Evolutionary conservation across 129 eudicot species (phyloP).

Genomic region (Glebionis coronaria): DNA sequence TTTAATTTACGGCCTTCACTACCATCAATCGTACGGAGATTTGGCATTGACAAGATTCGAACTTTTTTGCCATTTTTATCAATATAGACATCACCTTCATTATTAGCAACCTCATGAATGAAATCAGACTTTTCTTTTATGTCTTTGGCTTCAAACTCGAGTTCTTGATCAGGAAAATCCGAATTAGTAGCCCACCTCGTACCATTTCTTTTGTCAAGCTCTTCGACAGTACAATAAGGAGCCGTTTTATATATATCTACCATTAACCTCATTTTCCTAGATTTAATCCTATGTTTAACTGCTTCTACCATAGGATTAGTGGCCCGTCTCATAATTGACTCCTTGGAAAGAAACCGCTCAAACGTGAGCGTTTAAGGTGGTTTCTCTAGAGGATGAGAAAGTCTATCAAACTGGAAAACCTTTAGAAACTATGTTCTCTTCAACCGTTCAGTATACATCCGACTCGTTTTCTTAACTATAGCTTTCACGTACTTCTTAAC

Average conservation of each 20-base stretch:
- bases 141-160: constrained; percentile 29
- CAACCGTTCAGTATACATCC: constrained; percentile 27
- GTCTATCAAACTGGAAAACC: constrained; percentile 85
- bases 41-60: constrained; percentile 62
- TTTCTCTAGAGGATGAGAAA: constrained; percentile 78
- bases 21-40: constrained; percentile 17
- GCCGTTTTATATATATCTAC: constrained; percentile 68
- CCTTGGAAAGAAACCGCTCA: constrained; percentile 76
- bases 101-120: constrained; percentile 34
- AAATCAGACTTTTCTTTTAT: constrained; percentile 13
- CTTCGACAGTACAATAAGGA: constrained; percentile 67
- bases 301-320: constrained; percentile 31
- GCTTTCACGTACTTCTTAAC: constrained; percentile 55
- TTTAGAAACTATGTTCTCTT: constrained; percentile 63
- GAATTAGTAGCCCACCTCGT: constrained; percentile 65
- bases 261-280: constrained; percentile 63
- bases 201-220: constrained; percentile 85
- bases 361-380: constrained; percentile 89
- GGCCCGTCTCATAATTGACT: constrained; percentile 36
- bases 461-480: constrained; percentile 46
- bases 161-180: constrained; percentile 39
- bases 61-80: constrained; percentile 78
- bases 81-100: constrained; percentile 70
- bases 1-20: constrained; percentile 19
- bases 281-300: constrained; percentile 62